Conservation (phyloP, 1,284 basidiomycete genomes). For the Sporisorium scitamineum region DNA sequence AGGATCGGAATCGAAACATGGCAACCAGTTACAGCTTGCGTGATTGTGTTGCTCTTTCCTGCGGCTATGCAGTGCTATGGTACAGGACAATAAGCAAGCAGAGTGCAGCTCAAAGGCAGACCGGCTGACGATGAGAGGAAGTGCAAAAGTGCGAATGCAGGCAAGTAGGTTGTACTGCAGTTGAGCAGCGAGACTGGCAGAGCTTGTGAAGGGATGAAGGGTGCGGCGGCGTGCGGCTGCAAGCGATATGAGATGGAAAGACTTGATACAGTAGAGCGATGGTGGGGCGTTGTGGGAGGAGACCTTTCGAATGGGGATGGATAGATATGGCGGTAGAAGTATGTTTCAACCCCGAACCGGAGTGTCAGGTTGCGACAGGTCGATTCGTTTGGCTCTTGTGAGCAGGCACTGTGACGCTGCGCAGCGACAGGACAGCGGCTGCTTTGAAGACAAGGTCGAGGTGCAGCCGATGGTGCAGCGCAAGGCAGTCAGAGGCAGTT, state of each 20-base stretch:
- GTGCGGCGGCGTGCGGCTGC: background rate
- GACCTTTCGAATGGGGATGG: background rate
- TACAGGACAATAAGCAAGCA: constrained; percentile 2
- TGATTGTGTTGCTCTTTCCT: constrained; percentile 9
- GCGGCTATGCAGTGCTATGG: background rate
- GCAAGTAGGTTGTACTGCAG: no score
- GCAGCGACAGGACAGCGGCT: background rate
- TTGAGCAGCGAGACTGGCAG: background rate
- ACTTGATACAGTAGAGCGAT: background rate
- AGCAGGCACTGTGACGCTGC: background rate
- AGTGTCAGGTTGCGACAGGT: constrained; percentile 27
- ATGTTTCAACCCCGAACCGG: constrained; percentile 41
- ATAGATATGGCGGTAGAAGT: constrained; percentile 41
- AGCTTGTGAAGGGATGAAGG: background rate
- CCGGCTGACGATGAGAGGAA: constrained; percentile 10
- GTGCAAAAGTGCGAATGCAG: no score
- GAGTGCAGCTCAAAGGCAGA: background rate
- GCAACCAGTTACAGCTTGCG: constrained; percentile 14
- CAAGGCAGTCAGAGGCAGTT: constrained; percentile 11
- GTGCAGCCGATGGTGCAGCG: background rate
- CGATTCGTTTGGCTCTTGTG: constrained; percentile 12
- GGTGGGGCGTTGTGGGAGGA: constrained; percentile 7
- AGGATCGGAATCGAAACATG: constrained; percentile 50
- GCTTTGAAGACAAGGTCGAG: background rate
- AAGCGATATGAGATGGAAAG: constrained; percentile 1